Evolutionary conservation across 306 rosid species (phyloP).

Genomic region (Inga laurina): DNA sequence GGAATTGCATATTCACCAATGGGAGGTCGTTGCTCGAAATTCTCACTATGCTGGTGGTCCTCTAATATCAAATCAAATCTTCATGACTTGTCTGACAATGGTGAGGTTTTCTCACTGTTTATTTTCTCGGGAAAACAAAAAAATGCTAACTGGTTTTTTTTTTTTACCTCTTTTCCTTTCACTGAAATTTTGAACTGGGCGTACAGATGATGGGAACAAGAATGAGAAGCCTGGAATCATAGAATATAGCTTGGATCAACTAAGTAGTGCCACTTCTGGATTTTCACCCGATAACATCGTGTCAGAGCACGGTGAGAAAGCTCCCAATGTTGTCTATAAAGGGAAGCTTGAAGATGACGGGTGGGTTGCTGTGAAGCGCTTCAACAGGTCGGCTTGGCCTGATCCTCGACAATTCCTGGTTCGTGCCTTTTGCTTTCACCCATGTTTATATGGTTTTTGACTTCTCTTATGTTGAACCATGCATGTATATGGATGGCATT

Average conservation of each 20-base stretch:
- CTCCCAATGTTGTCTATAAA: slow-evolving; percentile 94
- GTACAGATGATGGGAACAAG: slow-evolving; percentile 63
- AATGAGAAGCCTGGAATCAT: slow-evolving; percentile 63
- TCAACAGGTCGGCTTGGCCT: slow-evolving; percentile 96
- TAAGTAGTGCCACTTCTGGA: slow-evolving; percentile 77
- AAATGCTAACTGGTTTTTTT: not conserved
- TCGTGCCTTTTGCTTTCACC: slow-evolving; percentile 38
- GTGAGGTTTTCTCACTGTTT: slow-evolving; percentile 42
- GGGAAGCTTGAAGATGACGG: slow-evolving; percentile 75
- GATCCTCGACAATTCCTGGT: slow-evolving; percentile 96
- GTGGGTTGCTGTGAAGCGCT: slow-evolving; percentile 88
- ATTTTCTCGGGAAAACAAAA: slow-evolving; percentile 29
- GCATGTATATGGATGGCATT: slow-evolving; percentile 1
- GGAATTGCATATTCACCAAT: slow-evolving; percentile 50
- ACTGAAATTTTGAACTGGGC: slow-evolving; percentile 29
- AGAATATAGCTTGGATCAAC: slow-evolving; percentile 81
- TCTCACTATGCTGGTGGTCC: slow-evolving; percentile 85
- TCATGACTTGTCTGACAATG: slow-evolving; percentile 59
- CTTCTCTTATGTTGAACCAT: not conserved
- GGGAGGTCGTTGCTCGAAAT: slow-evolving; percentile 97
- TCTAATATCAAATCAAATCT: slow-evolving; percentile 74
- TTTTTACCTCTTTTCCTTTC: not conserved
- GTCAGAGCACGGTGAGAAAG: slow-evolving; percentile 98
- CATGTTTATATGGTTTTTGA: not conserved
- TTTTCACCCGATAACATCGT: slow-evolving; percentile 89